Evolutionary conservation across 176 grass and related monocot genomes (phyloP).

Genomic region (Panicum miliaceum): DNA sequence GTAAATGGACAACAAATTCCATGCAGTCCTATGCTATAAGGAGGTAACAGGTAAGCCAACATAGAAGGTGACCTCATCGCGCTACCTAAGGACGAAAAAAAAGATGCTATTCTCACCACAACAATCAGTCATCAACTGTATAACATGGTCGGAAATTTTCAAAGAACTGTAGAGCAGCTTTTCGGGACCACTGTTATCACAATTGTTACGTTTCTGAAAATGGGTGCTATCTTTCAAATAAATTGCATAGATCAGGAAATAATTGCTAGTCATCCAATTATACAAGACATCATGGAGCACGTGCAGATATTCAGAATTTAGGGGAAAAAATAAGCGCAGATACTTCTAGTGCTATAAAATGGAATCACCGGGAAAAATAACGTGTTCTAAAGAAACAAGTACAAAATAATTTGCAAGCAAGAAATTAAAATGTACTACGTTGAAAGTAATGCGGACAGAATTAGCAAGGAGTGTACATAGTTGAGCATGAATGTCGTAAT

Average conservation of each 20-base stretch:
- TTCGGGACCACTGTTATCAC: neutral
- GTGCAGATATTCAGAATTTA: neutral
- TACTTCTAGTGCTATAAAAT: neutral
- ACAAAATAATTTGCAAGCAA: neutral
- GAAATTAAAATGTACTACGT: neutral
- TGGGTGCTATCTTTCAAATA: neutral
- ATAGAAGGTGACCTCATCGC: neutral
- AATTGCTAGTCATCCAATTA: neutral
- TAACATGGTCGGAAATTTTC: neutral
- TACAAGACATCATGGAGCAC: neutral
- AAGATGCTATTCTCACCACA: neutral
- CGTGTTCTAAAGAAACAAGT: slow-evolving; percentile 7
- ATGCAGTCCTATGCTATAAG: neutral
- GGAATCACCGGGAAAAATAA: neutral
- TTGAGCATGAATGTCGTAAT: neutral
- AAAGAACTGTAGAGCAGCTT: neutral
- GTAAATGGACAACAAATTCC: neutral
- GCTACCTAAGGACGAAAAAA: neutral
- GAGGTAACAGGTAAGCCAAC: neutral
- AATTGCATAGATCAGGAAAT: neutral
- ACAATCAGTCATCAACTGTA: neutral
- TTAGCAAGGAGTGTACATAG: neutral
- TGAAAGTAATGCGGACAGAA: neutral
- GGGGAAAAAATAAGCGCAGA: neutral
- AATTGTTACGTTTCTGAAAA: neutral